Conservation (phyloP, 805 yeast species). For the Myxozyma lipomycoides region DNA sequence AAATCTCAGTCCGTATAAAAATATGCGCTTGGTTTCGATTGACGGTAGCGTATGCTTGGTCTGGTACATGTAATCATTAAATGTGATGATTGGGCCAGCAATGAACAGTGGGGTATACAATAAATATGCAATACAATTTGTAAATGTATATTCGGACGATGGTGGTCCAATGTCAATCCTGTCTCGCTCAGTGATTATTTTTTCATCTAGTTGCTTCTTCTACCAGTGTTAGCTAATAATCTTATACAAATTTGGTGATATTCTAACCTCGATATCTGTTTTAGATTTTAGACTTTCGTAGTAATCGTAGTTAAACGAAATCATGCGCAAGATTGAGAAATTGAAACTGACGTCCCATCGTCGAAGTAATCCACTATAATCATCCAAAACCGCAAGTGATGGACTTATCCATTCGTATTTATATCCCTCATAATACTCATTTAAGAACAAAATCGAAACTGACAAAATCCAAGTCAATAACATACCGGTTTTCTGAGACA, state of each 20-base stretch:
- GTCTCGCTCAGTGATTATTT: constrained; percentile 51
- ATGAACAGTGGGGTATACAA: constrained; percentile 84
- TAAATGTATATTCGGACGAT: constrained; percentile 54
- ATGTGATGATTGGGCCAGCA: constrained; percentile 93
- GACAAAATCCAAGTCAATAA: constrained; percentile 71
- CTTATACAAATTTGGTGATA: neutral
- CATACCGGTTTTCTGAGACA: constrained; percentile 14
- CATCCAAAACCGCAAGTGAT: constrained; percentile 44
- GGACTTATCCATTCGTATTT: constrained; percentile 46
- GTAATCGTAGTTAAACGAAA: constrained; percentile 80
- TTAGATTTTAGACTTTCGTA: constrained; percentile 11
- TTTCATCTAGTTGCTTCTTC: constrained; percentile 21
- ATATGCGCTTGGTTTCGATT: constrained; percentile 50
- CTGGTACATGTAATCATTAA: constrained; percentile 85
- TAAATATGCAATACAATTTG: constrained; percentile 69
- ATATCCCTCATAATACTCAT: constrained; percentile 59
- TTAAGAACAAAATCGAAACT: constrained; percentile 68
- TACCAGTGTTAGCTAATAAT: constrained; percentile 6
- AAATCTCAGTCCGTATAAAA: constrained; percentile 64
- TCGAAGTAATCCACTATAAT: constrained; percentile 68
- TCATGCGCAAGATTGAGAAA: constrained; percentile 76
- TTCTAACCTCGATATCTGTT: constrained; percentile 21
- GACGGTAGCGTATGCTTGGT: constrained; percentile 53
- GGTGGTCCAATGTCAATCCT: constrained; percentile 64
- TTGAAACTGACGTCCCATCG: constrained; percentile 97